Conservation (phyloP, 1,284 basidiomycete species). For the Polyporus tsugae region DNA sequence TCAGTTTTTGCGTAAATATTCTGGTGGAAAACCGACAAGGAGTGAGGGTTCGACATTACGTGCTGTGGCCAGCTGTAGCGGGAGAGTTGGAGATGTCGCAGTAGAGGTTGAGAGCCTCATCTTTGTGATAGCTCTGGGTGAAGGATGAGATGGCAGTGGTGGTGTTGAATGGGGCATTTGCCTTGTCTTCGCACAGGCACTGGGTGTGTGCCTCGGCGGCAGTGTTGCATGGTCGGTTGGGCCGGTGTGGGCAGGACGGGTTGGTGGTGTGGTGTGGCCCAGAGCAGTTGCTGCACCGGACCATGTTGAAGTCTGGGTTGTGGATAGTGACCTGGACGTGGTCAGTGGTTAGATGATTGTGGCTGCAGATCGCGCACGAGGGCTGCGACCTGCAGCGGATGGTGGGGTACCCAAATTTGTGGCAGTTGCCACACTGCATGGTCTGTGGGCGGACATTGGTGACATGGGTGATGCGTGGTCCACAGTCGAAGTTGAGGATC, state of each 20-base stretch:
- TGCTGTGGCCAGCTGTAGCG: neutral
- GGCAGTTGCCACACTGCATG: neutral
- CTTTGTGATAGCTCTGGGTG: too few relatives aligned
- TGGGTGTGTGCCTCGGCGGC: too few relatives aligned
- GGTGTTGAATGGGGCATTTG: neutral
- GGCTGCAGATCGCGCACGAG: neutral
- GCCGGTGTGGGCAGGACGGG: neutral
- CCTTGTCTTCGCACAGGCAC: neutral
- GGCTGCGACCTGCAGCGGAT: neutral
- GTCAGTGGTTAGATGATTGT: neutral
- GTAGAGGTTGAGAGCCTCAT: too few relatives aligned
- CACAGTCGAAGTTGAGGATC: neutral
- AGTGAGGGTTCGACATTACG: neutral
- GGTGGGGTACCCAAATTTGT: neutral
- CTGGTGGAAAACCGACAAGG: neutral
- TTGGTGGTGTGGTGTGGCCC: neutral
- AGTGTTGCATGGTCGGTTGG: neutral
- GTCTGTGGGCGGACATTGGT: neutral
- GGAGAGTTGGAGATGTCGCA: too few relatives aligned
- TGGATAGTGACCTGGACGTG: neutral
- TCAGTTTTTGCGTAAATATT: neutral
- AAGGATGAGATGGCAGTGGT: too few relatives aligned
- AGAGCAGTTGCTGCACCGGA: neutral
- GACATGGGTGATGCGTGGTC: neutral
- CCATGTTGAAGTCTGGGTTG: neutral